Evolutionary conservation across 2,329 filamentous ascomycete species (phyloP), one percentile per base, ranked within the genome.

Genomic region (Colletotrichum noveboracense): DNA sequence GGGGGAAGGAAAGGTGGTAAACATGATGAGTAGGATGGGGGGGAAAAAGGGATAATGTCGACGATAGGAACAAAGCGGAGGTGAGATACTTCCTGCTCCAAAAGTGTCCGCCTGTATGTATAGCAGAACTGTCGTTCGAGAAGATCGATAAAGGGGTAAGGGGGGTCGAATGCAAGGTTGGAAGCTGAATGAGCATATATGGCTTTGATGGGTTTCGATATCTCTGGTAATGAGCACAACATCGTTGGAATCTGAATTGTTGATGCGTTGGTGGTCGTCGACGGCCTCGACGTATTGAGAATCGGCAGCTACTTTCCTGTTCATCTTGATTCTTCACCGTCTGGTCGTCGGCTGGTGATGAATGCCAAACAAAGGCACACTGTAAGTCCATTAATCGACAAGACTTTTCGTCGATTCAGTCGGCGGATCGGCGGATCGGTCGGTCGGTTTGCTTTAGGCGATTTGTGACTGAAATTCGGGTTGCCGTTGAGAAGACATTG

Each of bases 261-360:
- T 48, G 43, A 48, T 48, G 43, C n/a, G n/a, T 48, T 48, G 43
- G 16, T 48, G 10, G 18, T 21, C 10, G 18, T n/a, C 4, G 43
- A 48, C 18, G 1, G 43, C 5, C 16, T 12, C 43, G 18, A 48
- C 6, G 18, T 21, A 48, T 2, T 48, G 43, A 48, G n/a, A 21
- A 3, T 21, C 43, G 43, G n/a, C 43, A 48, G 18, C 4, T 2
- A 48, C 1, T 2, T 21, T 21, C n/a, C 2, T 48, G 18, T 21
- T 21, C 18, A 12, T 48, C 43, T 48, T n/a, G 18, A 21, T 48
- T 48, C 9, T 2, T 48, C 18, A 6, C n/a, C 18, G n/a, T 48
- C 18, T 48, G 43, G 6, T 48, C 16, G 18, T n/a, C 2, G 2
- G 43, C 2, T 6, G 6, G 4, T 21, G 0, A 12, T 48, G 1